These are phyloP conservation scores for Arctium lappa DNA, from an alignment of 129 eudicot genomes.

Conservation along the genomic window DNA sequence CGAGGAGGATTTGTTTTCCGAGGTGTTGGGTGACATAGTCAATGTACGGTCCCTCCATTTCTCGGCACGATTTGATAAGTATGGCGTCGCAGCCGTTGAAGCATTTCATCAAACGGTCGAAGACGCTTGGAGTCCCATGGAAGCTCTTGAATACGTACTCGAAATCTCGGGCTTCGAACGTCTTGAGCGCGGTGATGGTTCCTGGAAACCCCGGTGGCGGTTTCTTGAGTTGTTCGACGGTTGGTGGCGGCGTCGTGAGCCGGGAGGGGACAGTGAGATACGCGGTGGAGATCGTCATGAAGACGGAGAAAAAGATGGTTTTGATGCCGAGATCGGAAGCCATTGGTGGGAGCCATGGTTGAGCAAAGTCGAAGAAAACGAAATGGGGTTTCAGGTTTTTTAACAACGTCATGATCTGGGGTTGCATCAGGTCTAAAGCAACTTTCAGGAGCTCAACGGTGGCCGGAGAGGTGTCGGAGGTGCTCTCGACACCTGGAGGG, in stretches of 20 bases:
- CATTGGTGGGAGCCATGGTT: slow-evolving; percentile 46
- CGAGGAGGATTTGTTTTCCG: not conserved
- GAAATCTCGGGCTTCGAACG: slow-evolving; percentile 40
- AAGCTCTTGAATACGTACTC: slow-evolving; percentile 44
- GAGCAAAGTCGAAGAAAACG: slow-evolving; percentile 57
- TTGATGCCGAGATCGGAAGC: slow-evolving; percentile 36
- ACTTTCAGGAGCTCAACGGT: slow-evolving; percentile 42
- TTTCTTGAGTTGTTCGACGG: slow-evolving; percentile 29
- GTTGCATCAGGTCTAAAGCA: slow-evolving; percentile 54
- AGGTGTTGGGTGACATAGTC: not conserved
- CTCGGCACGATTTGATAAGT: slow-evolving; percentile 36
- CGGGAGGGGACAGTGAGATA: not conserved
- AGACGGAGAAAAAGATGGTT: slow-evolving; percentile 37
- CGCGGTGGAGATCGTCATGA: slow-evolving; percentile 29
- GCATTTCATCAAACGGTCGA: slow-evolving; percentile 20
- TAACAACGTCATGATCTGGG: slow-evolving; percentile 38
- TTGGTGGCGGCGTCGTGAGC: not conserved
- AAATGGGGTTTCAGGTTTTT: slow-evolving; percentile 42
- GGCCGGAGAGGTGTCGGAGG: slow-evolving; percentile 31
- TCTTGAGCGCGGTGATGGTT: slow-evolving; percentile 12
- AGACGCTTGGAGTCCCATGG: slow-evolving; percentile 30
- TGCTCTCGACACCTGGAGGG: slow-evolving; percentile 44
- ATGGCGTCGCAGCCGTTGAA: slow-evolving; percentile 25
- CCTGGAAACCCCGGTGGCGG: slow-evolving; percentile 40
- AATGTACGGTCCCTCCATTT: slow-evolving; percentile 16